Evolutionary conservation across 768 basidiomycete species (phyloP), one percentile per base, ranked within the genome.

Genomic region (Leucosporidium yakuticum): DNA sequence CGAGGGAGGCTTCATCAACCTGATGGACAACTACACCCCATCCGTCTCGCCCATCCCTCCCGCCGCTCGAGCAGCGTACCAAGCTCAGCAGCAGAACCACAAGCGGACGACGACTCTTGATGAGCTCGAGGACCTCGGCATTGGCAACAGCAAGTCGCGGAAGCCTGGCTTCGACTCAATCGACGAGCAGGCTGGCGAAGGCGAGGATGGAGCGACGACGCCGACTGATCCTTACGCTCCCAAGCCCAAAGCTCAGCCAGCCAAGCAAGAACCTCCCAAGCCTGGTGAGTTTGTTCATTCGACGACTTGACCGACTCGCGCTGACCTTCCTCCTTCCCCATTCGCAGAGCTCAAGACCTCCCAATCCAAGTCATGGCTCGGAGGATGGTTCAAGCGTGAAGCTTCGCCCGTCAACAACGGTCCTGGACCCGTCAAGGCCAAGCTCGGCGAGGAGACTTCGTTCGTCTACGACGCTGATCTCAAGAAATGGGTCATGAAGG

Each of bases 381-480:
- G 87, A 65, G 83, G 88, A 47, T 86, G 87, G 81, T 95, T 89
- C 86, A 77, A 77, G 63, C 88, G 84, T 74, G 85, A 86, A 60
- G 78, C 78, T 12, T 80, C 82, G 23, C 86, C 87, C 82, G 6
- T 72, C 81, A 9, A 49, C 27, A n/a, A 47, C 9, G 69, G 74
- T 15, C 81, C 86, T 14, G 90, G 83, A 14, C 93, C 95, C 4
- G 80, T 95, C 65, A 89, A 87, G 76, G 96, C 95, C 25, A 98
- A 88, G 74, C 84, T 99, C 31, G 96, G 96, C 12, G 91, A 98
- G 73, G 86, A 93, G 77, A 91, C 81, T 32, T 82, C 86, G 32
- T 95, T 98, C 81, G 88, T 91, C 75, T 99, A 90, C 77, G 96
- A 99, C 77, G 87, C 89, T 74, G 92, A 96, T n/a, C 83, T 88